A percentile compares a stretch with the other conserved stretches of the same genome.
phyloP scores from a whole-genome alignment of 306 rosid species.

The Citrullus mucosospermus region DNA sequence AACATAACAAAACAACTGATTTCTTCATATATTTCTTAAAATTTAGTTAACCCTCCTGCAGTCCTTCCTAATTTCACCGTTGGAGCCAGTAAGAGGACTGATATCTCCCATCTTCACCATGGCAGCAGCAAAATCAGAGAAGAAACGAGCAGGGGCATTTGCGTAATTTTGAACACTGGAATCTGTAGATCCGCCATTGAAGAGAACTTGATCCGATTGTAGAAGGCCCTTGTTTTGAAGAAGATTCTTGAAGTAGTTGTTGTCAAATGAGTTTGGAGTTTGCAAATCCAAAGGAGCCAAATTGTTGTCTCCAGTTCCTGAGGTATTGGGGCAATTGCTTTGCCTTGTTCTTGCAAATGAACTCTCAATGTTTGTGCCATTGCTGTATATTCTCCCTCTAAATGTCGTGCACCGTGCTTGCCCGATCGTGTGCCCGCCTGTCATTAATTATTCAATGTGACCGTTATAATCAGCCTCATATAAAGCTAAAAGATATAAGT shows the following conservation, averaged over 20 bases:
- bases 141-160: conserved; percentile 21
- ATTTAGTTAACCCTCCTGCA: conserved; percentile 47
- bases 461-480: background rate
- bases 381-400: conserved; percentile 43
- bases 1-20: background rate
- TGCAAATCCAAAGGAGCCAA: conserved; percentile 63
- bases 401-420: conserved; percentile 67
- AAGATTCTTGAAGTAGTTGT: conserved; percentile 58
- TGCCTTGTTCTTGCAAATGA: conserved; percentile 37
- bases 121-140: conserved; percentile 39
- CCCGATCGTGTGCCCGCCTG: conserved; percentile 80
- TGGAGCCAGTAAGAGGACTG: conserved; percentile 70
- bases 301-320: conserved; percentile 77
- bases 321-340: conserved; percentile 39
- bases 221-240: conserved; percentile 55
- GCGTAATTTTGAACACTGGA: conserved; percentile 37
- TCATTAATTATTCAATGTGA: background rate
- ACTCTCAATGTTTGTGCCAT: conserved; percentile 40
- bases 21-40: background rate
- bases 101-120: conserved; percentile 86
- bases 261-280: conserved; percentile 51
- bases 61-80: conserved; percentile 62
- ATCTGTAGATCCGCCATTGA: conserved; percentile 62
- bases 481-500: no score
- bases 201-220: conserved; percentile 75